Evolutionary conservation across 148 eudicot genomes (phyloP), one percentile per base, ranked within the genome.

Genomic region (Rhododendron ferrugineum): DNA sequence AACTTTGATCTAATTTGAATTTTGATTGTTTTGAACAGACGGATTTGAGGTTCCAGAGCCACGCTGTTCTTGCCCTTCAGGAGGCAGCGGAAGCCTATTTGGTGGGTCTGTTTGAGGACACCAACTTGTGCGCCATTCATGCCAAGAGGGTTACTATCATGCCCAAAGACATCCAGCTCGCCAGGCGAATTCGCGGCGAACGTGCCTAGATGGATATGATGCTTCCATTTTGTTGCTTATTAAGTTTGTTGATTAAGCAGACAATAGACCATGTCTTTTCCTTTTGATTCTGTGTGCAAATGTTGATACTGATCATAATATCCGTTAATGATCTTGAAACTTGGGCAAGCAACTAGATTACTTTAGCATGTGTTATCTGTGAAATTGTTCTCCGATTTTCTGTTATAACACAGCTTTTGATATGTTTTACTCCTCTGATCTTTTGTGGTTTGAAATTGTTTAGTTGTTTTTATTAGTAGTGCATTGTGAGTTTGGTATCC

Each of bases 1-100:
- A 4, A 70, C 37, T 10, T 5, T n/a, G 66, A 10, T 64, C 11
- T 26, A 1, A 64, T 47, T 81, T 18, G 15, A 14, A 28, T 0
- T 4, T 32, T 26, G 2, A 10, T 82, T 4, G 6, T 1, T 11
- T 79, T 40, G 80, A 22, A 73, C 90, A 90, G 92, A 90, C 90
- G 11, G 92, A 90, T 76, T 44, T 90, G 90, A 87, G 92, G 89
- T 90, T 90, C 92, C 92, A 90, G 87, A 90, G 92, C 47, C 92
- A 90, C 23, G 92, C 92, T 6, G 90, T 90, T 16, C 85, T 90
- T 42, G 91, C 91, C 2, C 86, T 89, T 13, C 91, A 87, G 80
- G 91, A 89, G 86, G 91, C 91, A 0, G 91, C 91, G 0, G 91
- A 89, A 78, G 91, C 91, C 15, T 89, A 88, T 84, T 81, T 89